Evolutionary conservation across 441 rosid genomes (phyloP).

Genomic region (Melastoma candidum): DNA sequence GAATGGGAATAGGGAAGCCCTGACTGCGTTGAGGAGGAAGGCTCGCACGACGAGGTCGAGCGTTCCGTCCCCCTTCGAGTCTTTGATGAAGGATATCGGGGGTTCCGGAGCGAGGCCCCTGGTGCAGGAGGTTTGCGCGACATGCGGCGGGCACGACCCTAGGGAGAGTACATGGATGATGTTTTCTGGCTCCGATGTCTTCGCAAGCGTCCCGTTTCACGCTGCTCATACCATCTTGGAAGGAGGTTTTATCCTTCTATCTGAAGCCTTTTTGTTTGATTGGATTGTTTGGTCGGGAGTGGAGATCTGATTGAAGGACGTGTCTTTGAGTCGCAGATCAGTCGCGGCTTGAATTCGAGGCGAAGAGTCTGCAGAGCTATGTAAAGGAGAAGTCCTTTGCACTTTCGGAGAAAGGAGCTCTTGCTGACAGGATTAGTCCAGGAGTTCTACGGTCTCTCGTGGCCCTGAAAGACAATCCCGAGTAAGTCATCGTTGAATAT

Average conservation of each 20-base stretch:
- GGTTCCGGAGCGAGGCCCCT: conserved; percentile 36
- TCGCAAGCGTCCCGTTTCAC: conserved; percentile 64
- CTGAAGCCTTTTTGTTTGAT: not conserved
- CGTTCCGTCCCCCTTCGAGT: conserved; percentile 28
- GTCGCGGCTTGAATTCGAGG: conserved; percentile 43
- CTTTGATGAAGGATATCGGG: conserved; percentile 22
- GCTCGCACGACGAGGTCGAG: conserved; percentile 74
- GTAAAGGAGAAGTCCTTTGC: conserved; percentile 44
- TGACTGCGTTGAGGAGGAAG: conserved; percentile 62
- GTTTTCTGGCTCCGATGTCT: conserved; percentile 62
- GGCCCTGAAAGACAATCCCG: conserved; percentile 44
- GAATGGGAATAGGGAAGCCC: conserved; percentile 76
- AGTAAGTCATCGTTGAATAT: conserved; percentile 21
- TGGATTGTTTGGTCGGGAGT: too few relatives aligned
- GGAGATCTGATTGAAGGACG: too few relatives aligned
- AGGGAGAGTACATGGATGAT: conserved; percentile 73
- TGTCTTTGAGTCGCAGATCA: conserved; percentile 36
- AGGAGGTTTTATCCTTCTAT: conserved; percentile 34
- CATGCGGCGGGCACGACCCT: conserved; percentile 65
- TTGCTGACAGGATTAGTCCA: conserved; percentile 65
- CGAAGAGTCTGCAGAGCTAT: conserved; percentile 61
- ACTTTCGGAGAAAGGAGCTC: conserved; percentile 27
- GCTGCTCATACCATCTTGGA: conserved; percentile 70
- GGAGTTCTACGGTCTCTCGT: conserved; percentile 58
- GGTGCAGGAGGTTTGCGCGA: conserved; percentile 68